Conservation (phyloP, 1,139 yeast genomes). For the Debaryomyces robertsiae region DNA sequence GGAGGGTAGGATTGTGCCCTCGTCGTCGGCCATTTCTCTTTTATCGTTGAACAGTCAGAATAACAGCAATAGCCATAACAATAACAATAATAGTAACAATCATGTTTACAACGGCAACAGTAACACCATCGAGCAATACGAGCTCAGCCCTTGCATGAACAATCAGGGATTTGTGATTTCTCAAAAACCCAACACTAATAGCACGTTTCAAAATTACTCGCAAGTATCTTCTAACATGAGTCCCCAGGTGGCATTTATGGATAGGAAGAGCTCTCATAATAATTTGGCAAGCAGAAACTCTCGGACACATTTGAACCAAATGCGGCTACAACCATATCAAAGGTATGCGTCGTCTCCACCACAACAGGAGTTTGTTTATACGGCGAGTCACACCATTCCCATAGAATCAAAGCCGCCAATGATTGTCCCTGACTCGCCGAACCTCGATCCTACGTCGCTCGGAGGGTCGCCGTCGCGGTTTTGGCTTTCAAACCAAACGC, state of each 20-base stretch:
- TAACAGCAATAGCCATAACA: slow-evolving; percentile 5
- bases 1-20: slow-evolving; percentile 54
- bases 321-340: slow-evolving; percentile 42
- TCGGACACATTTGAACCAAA: slow-evolving; percentile 34
- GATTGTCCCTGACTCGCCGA: slow-evolving; percentile 53
- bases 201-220: slow-evolving; percentile 10
- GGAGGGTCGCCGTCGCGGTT: slow-evolving; percentile 60
- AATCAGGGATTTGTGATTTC: neutral
- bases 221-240: slow-evolving; percentile 10
- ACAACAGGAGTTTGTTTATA: slow-evolving; percentile 15
- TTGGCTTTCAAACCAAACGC: slow-evolving; percentile 55
- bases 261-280: slow-evolving; percentile 27
- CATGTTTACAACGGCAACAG: neutral
- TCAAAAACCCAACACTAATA: slow-evolving; percentile 10
- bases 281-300: slow-evolving; percentile 34
- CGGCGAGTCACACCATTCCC: slow-evolving; percentile 34
- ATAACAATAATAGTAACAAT: no score
- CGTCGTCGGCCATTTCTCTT: slow-evolving; percentile 56
- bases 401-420: slow-evolving; percentile 19
- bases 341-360: slow-evolving; percentile 36
- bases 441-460: slow-evolving; percentile 52
- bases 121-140: neutral
- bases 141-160: no score
- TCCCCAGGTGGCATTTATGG: slow-evolving; percentile 18
- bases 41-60: slow-evolving; percentile 43